Conservation (phyloP, 75 land plant genomes). For the Picea sitchensis region DNA sequence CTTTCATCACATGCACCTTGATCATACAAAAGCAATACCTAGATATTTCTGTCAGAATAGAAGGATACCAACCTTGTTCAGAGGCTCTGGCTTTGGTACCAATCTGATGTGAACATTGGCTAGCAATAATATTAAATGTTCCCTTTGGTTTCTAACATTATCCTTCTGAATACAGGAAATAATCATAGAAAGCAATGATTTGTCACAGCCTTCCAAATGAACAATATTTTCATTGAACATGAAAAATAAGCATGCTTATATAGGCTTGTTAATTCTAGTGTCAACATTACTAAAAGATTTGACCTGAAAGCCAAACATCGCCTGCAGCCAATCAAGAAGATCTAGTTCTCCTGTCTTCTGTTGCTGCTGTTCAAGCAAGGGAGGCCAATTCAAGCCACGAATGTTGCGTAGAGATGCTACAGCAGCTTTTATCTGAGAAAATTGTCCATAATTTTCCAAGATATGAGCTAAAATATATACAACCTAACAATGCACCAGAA, state of each 20-base stretch:
- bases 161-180: conserved; percentile 63
- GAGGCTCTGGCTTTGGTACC: conserved; percentile 76
- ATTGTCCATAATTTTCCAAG: neutral
- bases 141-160: conserved; percentile 94
- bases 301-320: conserved; percentile 98
- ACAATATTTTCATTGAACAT: neutral
- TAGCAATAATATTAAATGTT: conserved; percentile 85
- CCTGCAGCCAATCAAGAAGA: conserved; percentile 93
- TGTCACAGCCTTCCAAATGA: neutral
- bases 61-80: conserved; percentile 40
- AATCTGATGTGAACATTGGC: conserved; percentile 86
- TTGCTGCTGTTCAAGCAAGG: conserved; percentile 45
- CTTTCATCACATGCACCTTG: neutral
- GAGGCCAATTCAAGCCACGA: conserved; percentile 71
- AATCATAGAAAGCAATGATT: neutral
- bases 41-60: neutral
- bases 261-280: too few species aligned
- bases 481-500: neutral
- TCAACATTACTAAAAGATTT: neutral
- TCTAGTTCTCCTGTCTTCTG: conserved; percentile 76
- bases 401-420: conserved; percentile 77
- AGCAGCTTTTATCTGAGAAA: conserved; percentile 75
- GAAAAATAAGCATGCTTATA: too few species aligned
- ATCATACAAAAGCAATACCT: neutral
- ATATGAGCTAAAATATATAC: neutral